These are phyloP conservation scores for Trichocomaceae sp. DNA, from an alignment of 2,329 filamentous ascomycete species.

Conservation along the genomic window DNA sequence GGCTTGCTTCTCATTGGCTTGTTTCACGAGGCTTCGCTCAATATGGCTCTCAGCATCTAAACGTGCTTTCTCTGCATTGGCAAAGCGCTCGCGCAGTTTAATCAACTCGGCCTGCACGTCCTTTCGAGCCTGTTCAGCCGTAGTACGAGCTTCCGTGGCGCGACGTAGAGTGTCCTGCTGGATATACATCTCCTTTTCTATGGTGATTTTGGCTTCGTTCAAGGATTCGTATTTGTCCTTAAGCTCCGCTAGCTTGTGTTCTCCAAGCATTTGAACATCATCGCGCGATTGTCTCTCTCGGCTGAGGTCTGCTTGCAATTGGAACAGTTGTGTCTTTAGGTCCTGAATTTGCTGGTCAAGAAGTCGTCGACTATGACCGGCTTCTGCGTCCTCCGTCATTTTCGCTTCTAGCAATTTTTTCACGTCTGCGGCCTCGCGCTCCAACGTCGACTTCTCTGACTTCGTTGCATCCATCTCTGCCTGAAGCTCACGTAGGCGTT, in stretches of 20 bases:
- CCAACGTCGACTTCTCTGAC: constrained; percentile 73
- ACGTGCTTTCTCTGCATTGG: constrained; percentile 77
- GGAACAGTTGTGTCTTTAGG: constrained; percentile 77
- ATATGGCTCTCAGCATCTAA: constrained; percentile 73
- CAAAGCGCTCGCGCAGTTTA: constrained; percentile 72
- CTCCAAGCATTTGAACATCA: constrained; percentile 82
- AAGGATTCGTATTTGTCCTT: constrained; percentile 79
- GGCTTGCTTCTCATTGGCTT: constrained; percentile 73
- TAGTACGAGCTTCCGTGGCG: constrained; percentile 70
- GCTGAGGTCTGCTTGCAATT: constrained; percentile 80
- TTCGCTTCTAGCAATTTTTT: constrained; percentile 80
- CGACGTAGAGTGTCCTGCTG: constrained; percentile 87
- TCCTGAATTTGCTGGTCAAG: constrained; percentile 82
- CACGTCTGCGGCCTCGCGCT: constrained; percentile 83
- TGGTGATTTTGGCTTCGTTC: constrained; percentile 92
- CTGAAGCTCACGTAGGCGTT: constrained; percentile 73
- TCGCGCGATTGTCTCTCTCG: constrained; percentile 88
- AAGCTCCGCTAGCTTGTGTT: constrained; percentile 77
- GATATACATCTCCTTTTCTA: constrained; percentile 94
- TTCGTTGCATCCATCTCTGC: constrained; percentile 82
- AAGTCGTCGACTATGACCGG: constrained; percentile 70
- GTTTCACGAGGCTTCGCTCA: constrained; percentile 68
- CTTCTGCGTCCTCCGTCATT: constrained; percentile 82
- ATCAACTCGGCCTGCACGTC: constrained; percentile 82
- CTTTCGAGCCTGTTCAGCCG: constrained; percentile 80